These are phyloP conservation scores for Trichocladium uniseriatum DNA, from an alignment of 495 filamentous ascomycete species.

Conservation along the genomic window DNA sequence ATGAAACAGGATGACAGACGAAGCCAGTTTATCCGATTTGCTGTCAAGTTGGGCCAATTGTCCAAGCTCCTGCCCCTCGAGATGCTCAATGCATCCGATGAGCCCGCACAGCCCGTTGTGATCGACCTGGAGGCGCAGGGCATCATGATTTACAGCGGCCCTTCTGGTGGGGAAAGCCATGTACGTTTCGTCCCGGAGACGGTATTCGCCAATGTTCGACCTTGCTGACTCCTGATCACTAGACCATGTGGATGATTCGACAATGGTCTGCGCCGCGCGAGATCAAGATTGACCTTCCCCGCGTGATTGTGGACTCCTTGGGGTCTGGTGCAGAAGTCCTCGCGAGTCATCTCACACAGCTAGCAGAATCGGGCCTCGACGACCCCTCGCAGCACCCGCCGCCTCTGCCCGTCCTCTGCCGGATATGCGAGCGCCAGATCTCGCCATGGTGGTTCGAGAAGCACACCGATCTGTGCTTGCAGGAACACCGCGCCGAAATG, in stretches of 20 bases:
- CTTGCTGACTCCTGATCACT: conserved; percentile 3
- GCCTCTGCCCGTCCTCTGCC: conserved; percentile 81
- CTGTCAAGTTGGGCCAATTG: conserved; percentile 61
- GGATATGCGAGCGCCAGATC: conserved; percentile 95
- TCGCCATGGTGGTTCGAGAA: conserved; percentile 99
- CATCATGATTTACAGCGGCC: conserved; percentile 92
- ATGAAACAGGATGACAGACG: conserved; percentile 90
- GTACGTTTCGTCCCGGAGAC: conserved; percentile 47
- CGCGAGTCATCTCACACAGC: conserved; percentile 79
- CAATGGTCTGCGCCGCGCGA: conserved; percentile 82
- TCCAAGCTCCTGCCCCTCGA: conserved; percentile 54
- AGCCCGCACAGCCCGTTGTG: conserved; percentile 39
- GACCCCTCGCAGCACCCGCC: conserved; percentile 78
- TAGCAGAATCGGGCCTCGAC: conserved; percentile 76
- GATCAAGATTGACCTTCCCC: conserved; percentile 89
- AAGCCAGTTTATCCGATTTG: conserved; percentile 85
- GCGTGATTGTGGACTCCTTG: conserved; percentile 83
- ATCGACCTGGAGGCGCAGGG: conserved; percentile 89
- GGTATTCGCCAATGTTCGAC: not conserved
- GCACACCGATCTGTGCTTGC: conserved; percentile 89
- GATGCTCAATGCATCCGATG: conserved; percentile 36
- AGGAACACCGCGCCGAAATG: conserved; percentile 95
- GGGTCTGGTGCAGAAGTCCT: conserved; percentile 92
- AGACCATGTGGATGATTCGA: conserved; percentile 99
- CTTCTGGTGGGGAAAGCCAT: conserved; percentile 79